Evolutionary conservation across 169 alveolate species (phyloP).

Genomic region (Cryptosporidium sp.): DNA sequence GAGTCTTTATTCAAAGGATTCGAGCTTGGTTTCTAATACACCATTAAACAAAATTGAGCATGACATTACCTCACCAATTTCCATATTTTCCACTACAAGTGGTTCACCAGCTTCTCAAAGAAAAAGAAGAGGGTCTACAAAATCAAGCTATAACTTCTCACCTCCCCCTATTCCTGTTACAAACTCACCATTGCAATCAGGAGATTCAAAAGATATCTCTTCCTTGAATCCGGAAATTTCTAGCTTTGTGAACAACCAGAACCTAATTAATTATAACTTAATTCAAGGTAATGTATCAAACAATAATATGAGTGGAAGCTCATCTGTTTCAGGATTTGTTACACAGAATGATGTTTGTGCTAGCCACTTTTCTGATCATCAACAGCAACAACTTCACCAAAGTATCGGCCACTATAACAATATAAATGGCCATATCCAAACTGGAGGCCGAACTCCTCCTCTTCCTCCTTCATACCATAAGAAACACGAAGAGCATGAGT

Average conservation of each 20-base stretch:
- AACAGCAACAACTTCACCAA: not conserved
- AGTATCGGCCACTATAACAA: not conserved
- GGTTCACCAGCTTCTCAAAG: constrained; percentile 50
- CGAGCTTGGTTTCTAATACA: constrained; percentile 12
- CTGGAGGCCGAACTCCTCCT: not conserved
- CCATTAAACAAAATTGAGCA: constrained; percentile 30
- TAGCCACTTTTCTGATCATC: not conserved
- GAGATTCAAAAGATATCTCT: not conserved
- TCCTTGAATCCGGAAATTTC: not conserved
- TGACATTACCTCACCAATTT: constrained; percentile 51
- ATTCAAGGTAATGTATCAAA: not conserved
- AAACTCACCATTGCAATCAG: constrained; percentile 13
- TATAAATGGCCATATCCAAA: not conserved
- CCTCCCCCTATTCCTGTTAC: constrained; percentile 75
- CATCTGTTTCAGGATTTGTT: not conserved
- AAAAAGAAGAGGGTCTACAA: constrained; percentile 37
- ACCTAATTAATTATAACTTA: not conserved
- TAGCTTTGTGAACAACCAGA: not conserved
- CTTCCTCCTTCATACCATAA: not conserved
- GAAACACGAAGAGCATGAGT: constrained; percentile 29
- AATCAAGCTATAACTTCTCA: constrained; percentile 33
- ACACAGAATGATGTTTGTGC: not conserved
- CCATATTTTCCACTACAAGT: constrained; percentile 46
- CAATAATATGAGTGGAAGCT: not conserved
- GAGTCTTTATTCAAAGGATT: constrained; percentile 19